Evolutionary conservation across 352 stramenopile genomes (phyloP), one percentile per base, ranked within the genome.

Genomic region (Pythium brassicae): DNA sequence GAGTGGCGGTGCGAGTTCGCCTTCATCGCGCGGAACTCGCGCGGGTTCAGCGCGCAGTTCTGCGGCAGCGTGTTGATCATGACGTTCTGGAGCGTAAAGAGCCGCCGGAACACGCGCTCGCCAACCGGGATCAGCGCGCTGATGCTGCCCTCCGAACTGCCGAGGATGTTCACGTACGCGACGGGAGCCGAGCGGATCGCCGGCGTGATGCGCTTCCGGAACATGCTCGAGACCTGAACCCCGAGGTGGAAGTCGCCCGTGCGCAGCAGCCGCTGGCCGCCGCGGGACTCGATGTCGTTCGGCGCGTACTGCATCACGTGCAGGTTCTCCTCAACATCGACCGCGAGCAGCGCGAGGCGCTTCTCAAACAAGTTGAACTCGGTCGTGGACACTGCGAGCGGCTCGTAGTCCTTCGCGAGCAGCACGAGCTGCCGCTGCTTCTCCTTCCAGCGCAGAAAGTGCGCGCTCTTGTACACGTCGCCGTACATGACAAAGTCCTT

Each of bases 31-130:
- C 86, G 84, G 61, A 94, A 96, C 45, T 93, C 84, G 19, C 86
- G 81, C 29, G 86, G 86, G 53, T 96, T 96, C 46, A 96, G 43
- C 39, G 84, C 85, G 34, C 78, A 87, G 55, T 93, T 93, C 43
- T 95, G 85, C 39, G 79, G 85, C 39, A 94, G 62, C 49, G 85
- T 91, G 66, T 91, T 94, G 59, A 94, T 82, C 85, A 96, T 94
- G 40, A 94, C 86, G 50, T 88, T 94, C 59, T 96, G 87, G 19
- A 96, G 61, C 27, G 87, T 94, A 55, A 94, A 93, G 10, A 96
- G 67, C 11, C 85, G 85, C 2, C 87, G 87, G 55, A 95, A 96
- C 1, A 89, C 73, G 22, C 82, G 78, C 59, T 96, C 87, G 26
- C 72, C 63, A 2, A 94, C 78, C 4, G 87, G 85, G 19, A 94